Conservation (phyloP, 2,329 filamentous ascomycete species). For the Fusarium sambucinum region DNA sequence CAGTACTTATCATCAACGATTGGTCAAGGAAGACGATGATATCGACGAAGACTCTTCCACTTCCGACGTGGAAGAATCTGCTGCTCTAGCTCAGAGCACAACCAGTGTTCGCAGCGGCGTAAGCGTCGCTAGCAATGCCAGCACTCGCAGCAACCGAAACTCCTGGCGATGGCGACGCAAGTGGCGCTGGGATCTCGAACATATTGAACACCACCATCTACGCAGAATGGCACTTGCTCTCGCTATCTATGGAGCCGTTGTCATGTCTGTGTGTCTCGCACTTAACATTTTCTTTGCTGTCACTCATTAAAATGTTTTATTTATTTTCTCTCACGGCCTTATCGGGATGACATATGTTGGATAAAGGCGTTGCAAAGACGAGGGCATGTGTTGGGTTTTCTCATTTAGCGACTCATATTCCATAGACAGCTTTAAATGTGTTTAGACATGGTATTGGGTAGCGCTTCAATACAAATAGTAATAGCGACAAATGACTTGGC, state of each 20-base stretch:
- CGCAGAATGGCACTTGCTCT: constrained; percentile 80
- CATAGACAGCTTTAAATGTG: constrained; percentile 37
- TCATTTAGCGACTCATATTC: constrained; percentile 34
- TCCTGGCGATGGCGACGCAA: constrained; percentile 66
- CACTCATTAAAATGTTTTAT: constrained; percentile 60
- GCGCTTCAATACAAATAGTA: constrained; percentile 40
- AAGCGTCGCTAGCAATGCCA: constrained; percentile 52
- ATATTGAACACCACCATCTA: constrained; percentile 74
- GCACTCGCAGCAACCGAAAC: constrained; percentile 43
- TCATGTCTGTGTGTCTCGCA: constrained; percentile 89
- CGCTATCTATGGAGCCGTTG: constrained; percentile 83
- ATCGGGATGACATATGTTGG: constrained; percentile 36
- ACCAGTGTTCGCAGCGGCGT: constrained; percentile 59
- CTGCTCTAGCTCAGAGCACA: constrained; percentile 59
- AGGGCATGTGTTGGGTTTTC: constrained; percentile 40
- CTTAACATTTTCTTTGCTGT: constrained; percentile 85
- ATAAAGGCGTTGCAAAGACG: constrained; percentile 39
- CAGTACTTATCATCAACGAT: constrained; percentile 83
- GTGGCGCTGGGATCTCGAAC: constrained; percentile 71
- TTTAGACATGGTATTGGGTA: constrained; percentile 43
- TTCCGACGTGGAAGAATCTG: constrained; percentile 63
- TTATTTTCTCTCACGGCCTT: constrained; percentile 30
- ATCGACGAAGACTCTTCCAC: constrained; percentile 67
- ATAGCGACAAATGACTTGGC: constrained; percentile 30
- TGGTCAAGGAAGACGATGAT: constrained; percentile 93